Evolutionary conservation across 2,329 filamentous ascomycete species (phyloP), one percentile per base, ranked within the genome.

Genomic region (Pyrenophora tritici-repentis): DNA sequence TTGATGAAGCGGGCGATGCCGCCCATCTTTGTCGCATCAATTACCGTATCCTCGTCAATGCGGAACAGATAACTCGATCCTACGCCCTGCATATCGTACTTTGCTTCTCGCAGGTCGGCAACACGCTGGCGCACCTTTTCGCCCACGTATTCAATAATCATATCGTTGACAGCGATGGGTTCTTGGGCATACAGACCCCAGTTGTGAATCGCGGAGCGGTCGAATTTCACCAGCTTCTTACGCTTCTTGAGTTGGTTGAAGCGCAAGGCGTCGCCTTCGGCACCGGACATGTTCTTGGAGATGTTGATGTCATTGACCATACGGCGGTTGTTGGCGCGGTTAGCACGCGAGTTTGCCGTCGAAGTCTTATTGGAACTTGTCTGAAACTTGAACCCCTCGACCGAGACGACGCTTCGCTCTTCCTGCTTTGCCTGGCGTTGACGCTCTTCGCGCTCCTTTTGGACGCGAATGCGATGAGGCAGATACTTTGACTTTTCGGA

Each of bases 161-260:
- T 97, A 75, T 99, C 94, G 73, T 96, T 95, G 72, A 93, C 91
- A 53, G 89, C 85, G 58, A 99, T 99, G 70, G 96, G 94, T 76
- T 99, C 94, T 81, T 97, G 93, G 3, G 94, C 92, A 70, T 99
- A 99, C 22, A 99, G 78, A 22, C 94, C 94, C 94, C 94, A 99
- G 67, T 97, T 97, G 76, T 99, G 94, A 65, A 99, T 99, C 38
- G 94, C 94, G 44, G 94, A 99, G 37, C 94, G 86, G 50, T 93
- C 94, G 75, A 99, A 99, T 72, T 95, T 94, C 73, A 99, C 94
- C 1, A 93, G 92, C 81, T 99, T 99, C 85, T 97, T 99, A 55
- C 94, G 89, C 78, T 97, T 99, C 83, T 97, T 97, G 51, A 99
- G 86, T 78, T 97, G 94, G 75, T 99, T 99, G 83, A 99, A 99